Evolutionary conservation across 257 asterid species (phyloP).

Genomic region (Nicotiana attenuata): DNA sequence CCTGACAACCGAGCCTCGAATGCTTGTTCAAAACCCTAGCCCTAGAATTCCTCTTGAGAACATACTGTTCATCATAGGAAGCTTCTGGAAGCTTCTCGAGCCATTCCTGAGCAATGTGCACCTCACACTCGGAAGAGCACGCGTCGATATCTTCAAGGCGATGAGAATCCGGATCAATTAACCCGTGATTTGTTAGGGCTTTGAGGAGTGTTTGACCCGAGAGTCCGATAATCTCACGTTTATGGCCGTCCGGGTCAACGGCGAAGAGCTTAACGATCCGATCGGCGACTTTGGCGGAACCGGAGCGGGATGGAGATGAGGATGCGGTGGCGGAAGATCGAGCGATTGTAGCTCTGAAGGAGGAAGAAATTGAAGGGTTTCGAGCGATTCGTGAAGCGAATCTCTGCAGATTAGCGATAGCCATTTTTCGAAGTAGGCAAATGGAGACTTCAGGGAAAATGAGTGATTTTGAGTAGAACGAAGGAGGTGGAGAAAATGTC

Average conservation of each 20-base stretch:
- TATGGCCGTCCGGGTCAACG: conserved; percentile 73
- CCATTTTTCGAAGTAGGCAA: conserved; percentile 16
- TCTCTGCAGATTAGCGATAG: conserved; percentile 28
- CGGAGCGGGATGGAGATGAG: conserved; percentile 13
- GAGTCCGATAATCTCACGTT: conserved; percentile 55
- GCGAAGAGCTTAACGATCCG: conserved; percentile 80
- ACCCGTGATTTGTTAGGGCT: conserved; percentile 65
- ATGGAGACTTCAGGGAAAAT: background rate
- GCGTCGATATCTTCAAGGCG: conserved; percentile 92
- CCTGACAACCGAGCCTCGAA: conserved; percentile 45
- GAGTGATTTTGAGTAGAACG: background rate
- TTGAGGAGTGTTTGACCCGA: conserved; percentile 82
- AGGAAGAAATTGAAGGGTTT: conserved; percentile 21
- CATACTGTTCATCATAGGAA: conserved; percentile 47
- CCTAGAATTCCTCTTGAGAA: conserved; percentile 58
- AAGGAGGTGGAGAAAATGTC: no score
- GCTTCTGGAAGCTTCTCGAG: conserved; percentile 82
- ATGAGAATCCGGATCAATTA: conserved; percentile 91
- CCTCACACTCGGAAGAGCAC: conserved; percentile 98
- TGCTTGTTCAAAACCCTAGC: conserved; percentile 41
- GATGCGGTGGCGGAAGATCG: conserved; percentile 27
- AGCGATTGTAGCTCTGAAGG: conserved; percentile 17
- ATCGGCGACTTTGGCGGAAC: conserved; percentile 78
- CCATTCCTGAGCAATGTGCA: conserved; percentile 97
- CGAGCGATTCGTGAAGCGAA: conserved; percentile 32